Conservation (phyloP, 208 protist genomes). For the Kentomonas sorsogonicus region DNA sequence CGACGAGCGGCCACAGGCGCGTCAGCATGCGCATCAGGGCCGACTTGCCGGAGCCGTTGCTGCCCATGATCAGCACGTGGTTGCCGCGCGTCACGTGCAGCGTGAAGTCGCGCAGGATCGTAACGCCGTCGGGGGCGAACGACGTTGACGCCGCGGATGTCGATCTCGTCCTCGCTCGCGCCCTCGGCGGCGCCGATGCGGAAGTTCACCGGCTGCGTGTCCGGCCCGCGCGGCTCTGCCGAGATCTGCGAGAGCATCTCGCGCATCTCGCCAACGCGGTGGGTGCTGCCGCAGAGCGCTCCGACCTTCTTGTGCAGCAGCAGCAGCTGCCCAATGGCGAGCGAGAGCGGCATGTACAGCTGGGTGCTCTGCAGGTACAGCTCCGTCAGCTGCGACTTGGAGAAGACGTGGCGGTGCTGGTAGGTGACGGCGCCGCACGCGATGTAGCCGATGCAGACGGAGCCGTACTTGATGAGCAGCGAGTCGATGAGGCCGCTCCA, state of each 20-base stretch:
- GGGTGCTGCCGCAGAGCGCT: conserved; percentile 62
- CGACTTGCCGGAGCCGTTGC: conserved; percentile 89
- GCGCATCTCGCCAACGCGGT: conserved; percentile 76
- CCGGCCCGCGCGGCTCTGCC: too few species aligned
- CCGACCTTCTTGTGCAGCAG: conserved; percentile 73
- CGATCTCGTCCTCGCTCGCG: too few species aligned
- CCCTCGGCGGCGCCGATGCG: too few species aligned
- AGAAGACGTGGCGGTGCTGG: conserved; percentile 22
- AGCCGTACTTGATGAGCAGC: conserved; percentile 75
- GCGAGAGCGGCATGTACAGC: conserved; percentile 71
- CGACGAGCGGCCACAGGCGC: conserved; percentile 61
- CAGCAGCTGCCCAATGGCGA: conserved; percentile 64
- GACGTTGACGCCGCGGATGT: conserved; percentile 61
- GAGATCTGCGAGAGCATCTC: conserved; percentile 48
- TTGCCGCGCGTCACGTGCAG: conserved; percentile 36
- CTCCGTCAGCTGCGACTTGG: conserved; percentile 47
- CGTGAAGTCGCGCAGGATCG: conserved; percentile 57
- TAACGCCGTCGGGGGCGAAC: conserved; percentile 33
- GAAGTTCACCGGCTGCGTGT: too few species aligned
- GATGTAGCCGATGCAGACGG: conserved; percentile 59
- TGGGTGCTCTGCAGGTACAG: conserved; percentile 64
- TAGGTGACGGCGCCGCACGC: conserved; percentile 66
- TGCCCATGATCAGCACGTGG: conserved; percentile 80
- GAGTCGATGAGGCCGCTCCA: conserved; percentile 46
- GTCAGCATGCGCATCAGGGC: conserved; percentile 64